Percentiles rank a stretch among this genome's conserved stretches.
Conservation (phyloP, 345 rosid genomes). For the Gossypium ekmanianum region DNA sequence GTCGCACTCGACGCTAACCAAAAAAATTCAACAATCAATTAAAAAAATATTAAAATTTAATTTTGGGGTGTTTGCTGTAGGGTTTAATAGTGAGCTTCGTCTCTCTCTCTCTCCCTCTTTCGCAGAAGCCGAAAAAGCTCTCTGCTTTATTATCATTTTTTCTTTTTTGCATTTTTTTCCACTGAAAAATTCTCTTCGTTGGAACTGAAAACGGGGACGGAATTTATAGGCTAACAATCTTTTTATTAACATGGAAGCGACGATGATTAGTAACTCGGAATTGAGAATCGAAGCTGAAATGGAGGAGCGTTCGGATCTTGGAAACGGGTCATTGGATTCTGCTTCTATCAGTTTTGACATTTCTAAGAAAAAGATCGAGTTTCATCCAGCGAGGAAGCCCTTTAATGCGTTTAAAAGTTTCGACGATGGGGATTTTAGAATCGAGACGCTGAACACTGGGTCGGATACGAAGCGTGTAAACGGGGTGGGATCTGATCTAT, state of each 20-base stretch:
- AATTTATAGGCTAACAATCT: neutral
- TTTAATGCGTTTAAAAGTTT: constrained; percentile 38
- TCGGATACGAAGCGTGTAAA: constrained; percentile 23
- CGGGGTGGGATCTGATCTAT: constrained; percentile 11
- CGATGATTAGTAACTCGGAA: constrained; percentile 18
- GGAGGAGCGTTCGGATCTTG: constrained; percentile 21
- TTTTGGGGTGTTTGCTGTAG: constrained; percentile 27
- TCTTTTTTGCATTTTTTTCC: constrained; percentile 7
- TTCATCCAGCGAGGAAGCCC: constrained; percentile 60
- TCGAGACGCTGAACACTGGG: constrained; percentile 66
- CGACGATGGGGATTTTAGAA: constrained; percentile 45
- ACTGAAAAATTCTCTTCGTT: neutral
- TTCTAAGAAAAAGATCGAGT: constrained; percentile 45
- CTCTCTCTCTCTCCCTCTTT: constrained; percentile 17
- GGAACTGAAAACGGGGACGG: neutral
- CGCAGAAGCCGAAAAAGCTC: constrained; percentile 47
- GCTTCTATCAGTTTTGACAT: constrained; percentile 20
- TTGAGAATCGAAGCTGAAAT: constrained; percentile 19
- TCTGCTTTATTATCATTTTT: neutral
- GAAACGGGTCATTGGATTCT: constrained; percentile 32
- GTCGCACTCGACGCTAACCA: neutral
- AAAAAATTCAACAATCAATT: constrained; percentile 6
- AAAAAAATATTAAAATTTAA: too few relatives aligned
- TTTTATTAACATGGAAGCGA: constrained; percentile 21
- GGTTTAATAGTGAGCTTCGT: constrained; percentile 46